Percentiles rank a stretch among this genome's conserved stretches.
Conservation (phyloP, 2,329 filamentous ascomycete genomes). For the Diaporthe citriasiana region DNA sequence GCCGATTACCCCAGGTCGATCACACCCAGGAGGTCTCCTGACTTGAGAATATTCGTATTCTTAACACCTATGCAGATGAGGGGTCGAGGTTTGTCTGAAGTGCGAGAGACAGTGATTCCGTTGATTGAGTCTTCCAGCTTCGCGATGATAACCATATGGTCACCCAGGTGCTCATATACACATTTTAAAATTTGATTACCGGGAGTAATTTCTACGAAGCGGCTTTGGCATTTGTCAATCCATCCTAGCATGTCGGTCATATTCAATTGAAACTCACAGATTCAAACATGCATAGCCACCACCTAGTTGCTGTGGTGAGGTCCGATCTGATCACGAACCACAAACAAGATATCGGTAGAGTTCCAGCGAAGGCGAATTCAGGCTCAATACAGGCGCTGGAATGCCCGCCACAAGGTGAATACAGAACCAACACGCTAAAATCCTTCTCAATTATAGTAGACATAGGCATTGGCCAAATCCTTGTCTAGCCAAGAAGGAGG, state of each 20-base stretch:
- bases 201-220: neutral
- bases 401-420: neutral
- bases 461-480: neutral
- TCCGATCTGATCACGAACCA: neutral
- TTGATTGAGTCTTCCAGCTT: neutral
- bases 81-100: neutral
- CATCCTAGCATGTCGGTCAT: no score
- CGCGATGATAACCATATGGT: neutral
- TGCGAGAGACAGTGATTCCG: neutral
- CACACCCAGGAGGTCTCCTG: neutral
- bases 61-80: neutral
- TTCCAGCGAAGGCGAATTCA: neutral
- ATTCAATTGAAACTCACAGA: neutral
- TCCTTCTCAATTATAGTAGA: neutral
- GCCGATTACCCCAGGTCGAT: neutral
- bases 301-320: neutral
- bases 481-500: conserved; percentile 27
- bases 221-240: neutral
- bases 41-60: neutral
- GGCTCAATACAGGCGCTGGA: neutral
- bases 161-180: neutral
- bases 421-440: neutral
- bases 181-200: neutral
- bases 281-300: neutral
- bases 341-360: neutral